Percentiles rank a stretch among this genome's conserved stretches.
These are phyloP conservation scores for Blastomyces emzantsi DNA, from an alignment of 2,329 filamentous ascomycete species.

Conservation along the genomic window DNA sequence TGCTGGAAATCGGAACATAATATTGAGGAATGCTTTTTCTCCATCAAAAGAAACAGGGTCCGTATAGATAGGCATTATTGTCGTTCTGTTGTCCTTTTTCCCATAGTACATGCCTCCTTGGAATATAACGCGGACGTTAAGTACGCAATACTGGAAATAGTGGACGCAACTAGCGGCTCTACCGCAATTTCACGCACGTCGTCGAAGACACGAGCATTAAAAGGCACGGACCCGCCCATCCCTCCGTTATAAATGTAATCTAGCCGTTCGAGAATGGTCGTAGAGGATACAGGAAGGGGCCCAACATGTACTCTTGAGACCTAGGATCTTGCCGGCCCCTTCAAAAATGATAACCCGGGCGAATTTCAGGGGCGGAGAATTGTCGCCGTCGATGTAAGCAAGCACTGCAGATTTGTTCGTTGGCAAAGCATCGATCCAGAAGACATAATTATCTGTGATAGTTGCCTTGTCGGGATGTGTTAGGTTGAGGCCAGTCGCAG, in stretches of 20 bases:
- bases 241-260: slow-evolving; percentile 41
- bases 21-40: slow-evolving; percentile 31
- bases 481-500: slow-evolving; percentile 38
- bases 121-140: slow-evolving; percentile 37
- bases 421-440: slow-evolving; percentile 40
- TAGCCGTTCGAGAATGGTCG: slow-evolving; percentile 33
- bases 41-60: slow-evolving; percentile 37
- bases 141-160: slow-evolving; percentile 40
- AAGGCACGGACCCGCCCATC: slow-evolving; percentile 20
- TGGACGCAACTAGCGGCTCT: slow-evolving; percentile 30
- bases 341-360: slow-evolving; percentile 42
- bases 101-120: slow-evolving; percentile 24
- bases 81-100: slow-evolving; percentile 19
- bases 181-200: slow-evolving; percentile 20
- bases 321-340: slow-evolving; percentile 37
- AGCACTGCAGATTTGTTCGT: slow-evolving; percentile 43
- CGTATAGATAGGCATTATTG: slow-evolving; percentile 21
- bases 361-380: slow-evolving; percentile 32
- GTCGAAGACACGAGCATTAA: slow-evolving; percentile 23
- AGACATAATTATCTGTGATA: slow-evolving; percentile 5
- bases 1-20: slow-evolving; percentile 38
- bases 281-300: slow-evolving; percentile 37
- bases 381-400: slow-evolving; percentile 37
- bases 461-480: slow-evolving; percentile 31
- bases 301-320: slow-evolving; percentile 44